Conservation (phyloP, 2,329 filamentous ascomycete species). For the Fragosphaeria purpurea region DNA sequence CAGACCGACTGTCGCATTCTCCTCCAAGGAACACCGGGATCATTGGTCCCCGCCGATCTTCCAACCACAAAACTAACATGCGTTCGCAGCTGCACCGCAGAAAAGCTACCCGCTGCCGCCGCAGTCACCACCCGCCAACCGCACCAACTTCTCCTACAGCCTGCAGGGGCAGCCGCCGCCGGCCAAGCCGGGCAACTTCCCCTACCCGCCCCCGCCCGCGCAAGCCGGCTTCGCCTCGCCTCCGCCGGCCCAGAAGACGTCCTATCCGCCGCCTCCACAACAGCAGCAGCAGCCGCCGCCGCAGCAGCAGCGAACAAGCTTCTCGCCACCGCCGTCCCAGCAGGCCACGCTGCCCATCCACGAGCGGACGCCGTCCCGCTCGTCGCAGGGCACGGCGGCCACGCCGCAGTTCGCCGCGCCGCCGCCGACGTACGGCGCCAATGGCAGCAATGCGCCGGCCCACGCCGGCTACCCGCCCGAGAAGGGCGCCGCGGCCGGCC, state of each 20-base stretch:
- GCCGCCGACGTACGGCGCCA: conserved; percentile 23
- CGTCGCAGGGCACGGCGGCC: conserved; percentile 13
- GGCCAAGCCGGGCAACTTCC: conserved; percentile 16
- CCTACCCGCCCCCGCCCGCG: conserved; percentile 23
- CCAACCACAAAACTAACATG: background rate
- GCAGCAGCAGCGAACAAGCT: conserved; percentile 22
- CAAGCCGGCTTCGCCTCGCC: conserved; percentile 17
- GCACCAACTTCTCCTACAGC: conserved; percentile 26
- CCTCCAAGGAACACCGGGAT: background rate
- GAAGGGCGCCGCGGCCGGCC: conserved; percentile 14
- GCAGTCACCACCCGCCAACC: conserved; percentile 25
- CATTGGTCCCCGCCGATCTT: too few species aligned
- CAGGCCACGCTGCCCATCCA: conserved; percentile 26
- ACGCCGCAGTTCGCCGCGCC: conserved; percentile 12
- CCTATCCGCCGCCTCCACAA: conserved; percentile 17
- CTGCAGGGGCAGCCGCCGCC: conserved; percentile 19
- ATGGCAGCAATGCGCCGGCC: background rate
- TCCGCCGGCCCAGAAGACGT: conserved; percentile 16
- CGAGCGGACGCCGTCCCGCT: conserved; percentile 22
- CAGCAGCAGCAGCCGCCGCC: conserved; percentile 16
- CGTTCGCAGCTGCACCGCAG: conserved; percentile 9
- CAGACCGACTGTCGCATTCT: too few species aligned
- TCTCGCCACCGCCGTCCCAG: conserved; percentile 14
- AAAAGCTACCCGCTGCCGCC: conserved; percentile 26
- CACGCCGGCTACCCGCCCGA: conserved; percentile 20